phyloP scores from a whole-genome alignment of 1,139 yeast genomes.

The Ogataea hybrid region DNA sequence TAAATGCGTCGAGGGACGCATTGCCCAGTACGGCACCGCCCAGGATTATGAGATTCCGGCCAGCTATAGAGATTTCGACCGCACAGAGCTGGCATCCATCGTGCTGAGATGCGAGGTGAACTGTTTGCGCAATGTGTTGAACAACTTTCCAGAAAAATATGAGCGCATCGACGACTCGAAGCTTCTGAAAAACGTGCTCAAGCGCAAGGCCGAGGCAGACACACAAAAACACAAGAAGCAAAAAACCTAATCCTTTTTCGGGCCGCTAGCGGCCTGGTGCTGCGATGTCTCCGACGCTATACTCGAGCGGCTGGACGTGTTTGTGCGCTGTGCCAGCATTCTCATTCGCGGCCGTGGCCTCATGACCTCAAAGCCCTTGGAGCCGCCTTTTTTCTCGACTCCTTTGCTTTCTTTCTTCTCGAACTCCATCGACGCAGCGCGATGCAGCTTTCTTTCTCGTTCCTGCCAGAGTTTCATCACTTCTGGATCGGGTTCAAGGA shows the following conservation, averaged over 20 bases:
- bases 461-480: conserved; percentile 50
- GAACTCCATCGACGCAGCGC: conserved; percentile 16
- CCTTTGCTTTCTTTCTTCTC: neutral
- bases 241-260: conserved; percentile 13
- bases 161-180: conserved; percentile 55
- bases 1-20: conserved; percentile 36
- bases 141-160: conserved; percentile 34
- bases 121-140: conserved; percentile 36
- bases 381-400: too few species aligned
- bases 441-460: conserved; percentile 32
- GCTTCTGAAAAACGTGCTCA: conserved; percentile 52
- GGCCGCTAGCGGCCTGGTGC: conserved; percentile 1
- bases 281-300: neutral
- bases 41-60: conserved; percentile 18
- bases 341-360: conserved; percentile 37
- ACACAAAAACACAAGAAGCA: conserved; percentile 19
- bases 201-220: conserved; percentile 41
- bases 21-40: conserved; percentile 41
- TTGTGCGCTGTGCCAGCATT: neutral
- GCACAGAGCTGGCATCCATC: conserved; percentile 47
- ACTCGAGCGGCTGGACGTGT: neutral
- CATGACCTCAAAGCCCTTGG: conserved; percentile 38
- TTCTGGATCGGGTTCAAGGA: conserved; percentile 47
- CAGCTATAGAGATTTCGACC: conserved; percentile 22
- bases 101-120: conserved; percentile 54